Evolutionary conservation across 805 yeast genomes (phyloP).

Genomic region (Lipomyces oligophaga): DNA sequence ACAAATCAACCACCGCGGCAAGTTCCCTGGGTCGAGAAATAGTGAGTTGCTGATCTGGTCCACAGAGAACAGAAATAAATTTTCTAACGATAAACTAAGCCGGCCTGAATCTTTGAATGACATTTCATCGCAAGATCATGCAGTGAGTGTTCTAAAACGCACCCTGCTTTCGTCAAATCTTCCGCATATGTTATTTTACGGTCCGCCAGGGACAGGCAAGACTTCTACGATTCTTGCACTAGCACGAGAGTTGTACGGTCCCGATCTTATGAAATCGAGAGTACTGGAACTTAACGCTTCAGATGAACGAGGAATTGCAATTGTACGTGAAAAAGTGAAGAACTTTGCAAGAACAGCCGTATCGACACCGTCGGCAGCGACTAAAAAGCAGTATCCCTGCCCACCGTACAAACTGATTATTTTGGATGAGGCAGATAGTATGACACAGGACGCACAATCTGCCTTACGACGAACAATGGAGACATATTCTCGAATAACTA

Average conservation of each 20-base stretch:
- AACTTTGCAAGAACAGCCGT: slow-evolving; percentile 82
- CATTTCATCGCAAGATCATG: slow-evolving; percentile 86
- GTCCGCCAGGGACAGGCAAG: slow-evolving; percentile 93
- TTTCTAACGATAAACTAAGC: slow-evolving; percentile 33
- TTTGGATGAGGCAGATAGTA: slow-evolving; percentile 93
- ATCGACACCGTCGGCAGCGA: slow-evolving; percentile 71
- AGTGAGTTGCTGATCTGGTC: slow-evolving; percentile 39
- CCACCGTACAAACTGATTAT: slow-evolving; percentile 94
- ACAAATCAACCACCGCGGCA: slow-evolving; percentile 8
- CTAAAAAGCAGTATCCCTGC: slow-evolving; percentile 74
- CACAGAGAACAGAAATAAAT: slow-evolving; percentile 4
- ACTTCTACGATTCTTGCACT: slow-evolving; percentile 83
- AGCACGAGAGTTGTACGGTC: slow-evolving; percentile 76
- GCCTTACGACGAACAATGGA: slow-evolving; percentile 95
- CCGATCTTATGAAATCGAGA: slow-evolving; percentile 59
- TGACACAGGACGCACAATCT: slow-evolving; percentile 95
- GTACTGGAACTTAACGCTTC: slow-evolving; percentile 85
- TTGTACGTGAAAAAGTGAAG: slow-evolving; percentile 80
- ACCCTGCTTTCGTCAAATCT: slow-evolving; percentile 58
- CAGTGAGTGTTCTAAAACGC: slow-evolving; percentile 75
- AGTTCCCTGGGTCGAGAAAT: slow-evolving; percentile 88
- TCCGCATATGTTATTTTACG: slow-evolving; percentile 89
- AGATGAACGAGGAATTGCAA: slow-evolving; percentile 85
- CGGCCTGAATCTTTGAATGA: slow-evolving; percentile 87
- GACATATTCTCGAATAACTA: slow-evolving; percentile 78